Percentiles rank a stretch among this genome's conserved stretches.
Conservation (phyloP, 164 flowering plant genomes). For the Vitis labrusca region DNA sequence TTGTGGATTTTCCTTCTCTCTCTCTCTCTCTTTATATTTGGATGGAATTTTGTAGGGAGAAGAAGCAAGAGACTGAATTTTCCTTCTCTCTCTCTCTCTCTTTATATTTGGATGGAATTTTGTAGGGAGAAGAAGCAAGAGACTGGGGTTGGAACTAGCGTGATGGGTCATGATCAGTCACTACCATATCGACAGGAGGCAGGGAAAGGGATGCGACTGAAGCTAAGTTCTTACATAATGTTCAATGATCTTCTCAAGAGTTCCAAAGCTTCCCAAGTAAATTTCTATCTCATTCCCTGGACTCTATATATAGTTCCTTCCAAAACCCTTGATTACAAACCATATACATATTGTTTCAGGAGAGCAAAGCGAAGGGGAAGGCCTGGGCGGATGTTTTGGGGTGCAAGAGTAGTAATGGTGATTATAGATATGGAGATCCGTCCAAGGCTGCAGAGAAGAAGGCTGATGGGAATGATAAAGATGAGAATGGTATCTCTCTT, state of each 20-base stretch:
- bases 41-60: too few species aligned
- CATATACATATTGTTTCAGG: slow-evolving; percentile 3
- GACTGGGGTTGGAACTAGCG: too few species aligned
- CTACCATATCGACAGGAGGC: neutral
- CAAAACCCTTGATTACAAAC: too few species aligned
- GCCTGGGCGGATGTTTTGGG: neutral
- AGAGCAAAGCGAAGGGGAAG: neutral
- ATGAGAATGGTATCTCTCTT: too few species aligned
- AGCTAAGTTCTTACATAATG: slow-evolving; percentile 19
- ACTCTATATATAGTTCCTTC: neutral
- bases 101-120: too few species aligned
- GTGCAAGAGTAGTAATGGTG: neutral
- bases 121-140: too few species aligned
- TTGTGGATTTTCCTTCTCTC: too few species aligned
- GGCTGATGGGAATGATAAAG: too few species aligned
- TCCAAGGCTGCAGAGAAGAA: neutral
- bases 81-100: too few species aligned
- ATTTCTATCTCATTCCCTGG: slow-evolving; percentile 8
- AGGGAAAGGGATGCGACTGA: slow-evolving; percentile 4
- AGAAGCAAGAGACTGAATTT: too few species aligned
- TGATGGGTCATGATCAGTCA: neutral
- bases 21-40: too few species aligned
- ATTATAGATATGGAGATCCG: slow-evolving; percentile 2
- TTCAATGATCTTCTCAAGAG: slow-evolving; percentile 28
- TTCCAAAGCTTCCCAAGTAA: slow-evolving; percentile 13